Base-by-base conservation (phyloP, 805 yeast species). In the Blastobotrys muscicola region DNA sequence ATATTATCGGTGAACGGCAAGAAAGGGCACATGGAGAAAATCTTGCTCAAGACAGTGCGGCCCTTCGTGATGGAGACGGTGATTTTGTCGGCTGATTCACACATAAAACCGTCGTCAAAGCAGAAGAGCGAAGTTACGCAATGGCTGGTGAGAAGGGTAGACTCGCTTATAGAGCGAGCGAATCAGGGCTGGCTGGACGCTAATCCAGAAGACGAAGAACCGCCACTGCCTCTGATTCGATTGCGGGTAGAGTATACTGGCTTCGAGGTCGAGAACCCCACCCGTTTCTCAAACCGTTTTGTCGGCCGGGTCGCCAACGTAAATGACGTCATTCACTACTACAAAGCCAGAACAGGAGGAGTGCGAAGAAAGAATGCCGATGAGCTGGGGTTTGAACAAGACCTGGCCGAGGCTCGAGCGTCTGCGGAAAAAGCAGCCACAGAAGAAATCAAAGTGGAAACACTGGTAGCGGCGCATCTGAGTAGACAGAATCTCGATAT, bases 221-320 rank as follows among this genome's bases (percentile, higher is more conserved):
- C 70, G n/a, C 92, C 94, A 0, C 63, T 89, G 14, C 98, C 98
- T 0, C 66, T 92, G 39, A 68, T 92, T 3, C 66, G 98, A 38
- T 60, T 92, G 12, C 68, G 87, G 31, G 95, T 89, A 0, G 97
- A 92, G 52, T 90, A 90, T 53, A 70, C 85, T 15, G 95, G 89
- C 3, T 90, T 75, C 55, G 95, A 87, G 52, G 86, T 92, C 12
- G 97, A 89, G 55, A 90, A 89, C 56, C 84, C 95, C 0, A 69
- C 94, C 42, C 66, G 96, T 49, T 85, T 92, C 50, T 85, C 96
- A 11, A 86, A 89, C 56, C 68, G 85, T 54, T 92, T 90, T 68
- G 94, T 84, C 4, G 96, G 95, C 0, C 71, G 70, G 48, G 92
- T 90, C 1, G 98, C 97, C 3, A 92, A 92, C 59, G 77, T 80